Evolutionary conservation across 176 grass and related monocot genomes (phyloP).

Genomic region (Areca catechu): DNA sequence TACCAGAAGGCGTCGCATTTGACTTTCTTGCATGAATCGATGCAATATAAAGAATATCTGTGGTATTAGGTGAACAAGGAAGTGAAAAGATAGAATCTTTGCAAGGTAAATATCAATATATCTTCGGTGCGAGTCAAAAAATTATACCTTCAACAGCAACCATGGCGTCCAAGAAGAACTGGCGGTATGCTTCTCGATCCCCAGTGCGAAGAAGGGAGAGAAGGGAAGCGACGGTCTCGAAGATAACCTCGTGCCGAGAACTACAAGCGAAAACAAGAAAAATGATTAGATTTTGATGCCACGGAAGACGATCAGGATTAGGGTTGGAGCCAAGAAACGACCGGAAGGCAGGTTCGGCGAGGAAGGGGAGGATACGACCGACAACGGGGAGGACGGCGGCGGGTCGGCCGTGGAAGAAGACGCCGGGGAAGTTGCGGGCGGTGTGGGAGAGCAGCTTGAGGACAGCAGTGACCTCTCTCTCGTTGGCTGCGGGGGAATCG

Average conservation of each 20-base stretch:
- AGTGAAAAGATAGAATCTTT: conserved; percentile 1
- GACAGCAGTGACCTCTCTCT: conserved; percentile 59
- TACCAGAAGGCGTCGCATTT: conserved; percentile 27
- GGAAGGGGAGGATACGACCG: conserved; percentile 66
- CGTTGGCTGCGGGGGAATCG: conserved; percentile 32
- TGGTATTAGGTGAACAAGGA: background rate
- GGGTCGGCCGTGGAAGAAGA: conserved; percentile 69
- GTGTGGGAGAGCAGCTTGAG: conserved; percentile 67
- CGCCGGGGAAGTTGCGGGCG: conserved; percentile 66
- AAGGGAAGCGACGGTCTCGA: conserved; percentile 65
- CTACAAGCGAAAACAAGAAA: conserved; percentile 25
- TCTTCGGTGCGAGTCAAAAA: background rate
- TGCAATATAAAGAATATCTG: conserved; percentile 61
- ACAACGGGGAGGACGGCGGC: conserved; percentile 67
- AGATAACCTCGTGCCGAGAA: conserved; percentile 45
- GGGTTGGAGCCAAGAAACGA: conserved; percentile 2
- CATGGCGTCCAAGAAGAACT: conserved; percentile 84
- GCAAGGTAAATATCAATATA: background rate
- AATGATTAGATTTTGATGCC: background rate
- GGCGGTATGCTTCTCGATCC: conserved; percentile 72
- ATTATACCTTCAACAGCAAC: conserved; percentile 48
- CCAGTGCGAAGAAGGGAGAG: conserved; percentile 73
- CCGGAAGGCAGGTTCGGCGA: conserved; percentile 66
- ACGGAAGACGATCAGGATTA: background rate
- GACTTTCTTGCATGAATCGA: conserved; percentile 30